Conservation (phyloP, 139 green algal genomes). For the Diplosphaera chodatii region DNA sequence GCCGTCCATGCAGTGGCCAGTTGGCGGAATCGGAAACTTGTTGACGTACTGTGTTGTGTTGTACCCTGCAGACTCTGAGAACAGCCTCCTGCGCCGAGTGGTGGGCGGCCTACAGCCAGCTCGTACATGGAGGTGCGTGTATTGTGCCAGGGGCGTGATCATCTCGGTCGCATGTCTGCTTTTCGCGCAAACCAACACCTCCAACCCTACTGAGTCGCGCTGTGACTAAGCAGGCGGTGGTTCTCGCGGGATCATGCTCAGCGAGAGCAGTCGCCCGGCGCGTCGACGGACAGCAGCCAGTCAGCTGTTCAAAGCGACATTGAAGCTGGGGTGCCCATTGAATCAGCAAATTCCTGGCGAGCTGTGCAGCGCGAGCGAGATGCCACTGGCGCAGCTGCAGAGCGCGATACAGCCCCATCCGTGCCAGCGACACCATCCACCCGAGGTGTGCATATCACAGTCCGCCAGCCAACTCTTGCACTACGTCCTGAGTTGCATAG, state of each 20-base stretch:
- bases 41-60: not conserved
- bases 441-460: not conserved
- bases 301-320: not conserved
- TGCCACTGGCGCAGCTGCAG: too few species aligned
- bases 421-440: not conserved
- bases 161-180: too few species aligned
- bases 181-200: too few species aligned
- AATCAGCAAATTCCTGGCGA: not conserved
- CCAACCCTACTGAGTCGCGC: too few species aligned
- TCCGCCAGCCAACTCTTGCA: too few species aligned
- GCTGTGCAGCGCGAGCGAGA: too few species aligned
- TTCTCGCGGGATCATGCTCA: not conserved
- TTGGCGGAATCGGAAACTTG: too few species aligned
- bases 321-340: not conserved
- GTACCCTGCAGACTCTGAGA: not conserved
- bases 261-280: too few species aligned
- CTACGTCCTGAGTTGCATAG: too few species aligned
- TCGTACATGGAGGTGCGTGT: not conserved
- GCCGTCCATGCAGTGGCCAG: too few species aligned
- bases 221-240: not conserved
- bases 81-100: not conserved
- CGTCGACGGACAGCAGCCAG: not conserved
- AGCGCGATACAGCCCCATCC: too few species aligned
- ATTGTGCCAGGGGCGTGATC: too few species aligned
- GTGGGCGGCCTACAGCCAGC: not conserved